Percentiles rank a stretch among this genome's conserved stretches.
phyloP scores from a whole-genome alignment of 1,284 basidiomycete genomes.

The Vanrija pseudolonga region DNA sequence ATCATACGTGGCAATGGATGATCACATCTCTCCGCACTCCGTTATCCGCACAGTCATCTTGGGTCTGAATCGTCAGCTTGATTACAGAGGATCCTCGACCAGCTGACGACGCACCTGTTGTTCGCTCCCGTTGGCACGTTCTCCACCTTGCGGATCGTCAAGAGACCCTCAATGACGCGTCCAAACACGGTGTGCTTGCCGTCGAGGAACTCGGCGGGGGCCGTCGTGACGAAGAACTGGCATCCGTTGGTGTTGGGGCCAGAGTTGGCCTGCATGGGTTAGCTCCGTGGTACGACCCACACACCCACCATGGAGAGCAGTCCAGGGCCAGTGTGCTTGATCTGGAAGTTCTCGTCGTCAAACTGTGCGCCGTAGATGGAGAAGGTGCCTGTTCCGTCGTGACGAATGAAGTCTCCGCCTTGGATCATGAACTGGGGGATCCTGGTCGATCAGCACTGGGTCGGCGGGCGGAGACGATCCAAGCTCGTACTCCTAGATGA shows the following conservation, averaged over 20 bases:
- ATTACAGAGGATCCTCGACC: constrained; percentile 29
- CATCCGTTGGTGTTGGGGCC: constrained; percentile 89
- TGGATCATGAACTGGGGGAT: constrained; percentile 53
- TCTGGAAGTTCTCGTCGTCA: constrained; percentile 90
- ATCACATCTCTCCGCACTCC: constrained; percentile 56
- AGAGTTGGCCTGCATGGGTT: constrained; percentile 70
- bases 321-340: constrained; percentile 82
- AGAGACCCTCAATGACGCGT: constrained; percentile 79
- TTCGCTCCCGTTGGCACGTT: constrained; percentile 76
- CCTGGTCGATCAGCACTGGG: constrained; percentile 9
- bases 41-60: constrained; percentile 25
- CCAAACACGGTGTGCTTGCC: constrained; percentile 94
- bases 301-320: constrained; percentile 73
- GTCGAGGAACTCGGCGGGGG: constrained; percentile 88
- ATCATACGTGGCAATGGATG: too few relatives aligned
- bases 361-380: constrained; percentile 94
- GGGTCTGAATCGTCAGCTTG: constrained; percentile 11
- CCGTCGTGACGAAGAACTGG: constrained; percentile 95
- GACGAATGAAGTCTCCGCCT: constrained; percentile 71
- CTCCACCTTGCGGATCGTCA: constrained; percentile 89
- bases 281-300: neutral
- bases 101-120: constrained; percentile 31
- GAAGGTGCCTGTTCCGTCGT: constrained; percentile 91
- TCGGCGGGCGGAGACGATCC: neutral
- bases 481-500: neutral